Evolutionary conservation across 2,329 filamentous ascomycete genomes (phyloP), one percentile per base, ranked within the genome.

Genomic region (Alternaria solani): DNA sequence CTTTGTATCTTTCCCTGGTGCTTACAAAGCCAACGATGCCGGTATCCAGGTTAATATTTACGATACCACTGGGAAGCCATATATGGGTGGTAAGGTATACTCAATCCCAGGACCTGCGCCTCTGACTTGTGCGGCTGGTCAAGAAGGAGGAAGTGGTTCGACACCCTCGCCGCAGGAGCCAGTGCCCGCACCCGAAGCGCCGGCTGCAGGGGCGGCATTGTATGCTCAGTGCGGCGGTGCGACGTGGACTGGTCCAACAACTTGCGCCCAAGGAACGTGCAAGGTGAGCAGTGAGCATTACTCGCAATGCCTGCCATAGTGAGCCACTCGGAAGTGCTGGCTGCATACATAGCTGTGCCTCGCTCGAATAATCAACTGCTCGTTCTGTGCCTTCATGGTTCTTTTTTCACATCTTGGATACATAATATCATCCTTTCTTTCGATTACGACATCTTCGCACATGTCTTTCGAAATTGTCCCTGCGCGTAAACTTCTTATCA

Each of bases 61-160:
- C 36, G 64, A 69, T 20, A 64, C 42, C 34, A 39, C 32, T 16
- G 63, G 61, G 4, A 18, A 49, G 30, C 61, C 66, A 18, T 66
- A 65, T 42, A 66, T 68, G 57, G 63, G 57, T 14, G 57, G 65
- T 8, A 59, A 63, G 58, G 65, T 70, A 8, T 85, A 85, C 61
- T 79, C 70, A 7, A 79, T 85, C 49, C 83, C 83, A 0, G 83
- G 83, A 0, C 83, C 83, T 39, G 73, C 76, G 5, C 68, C 84
- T 2, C 83, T 85, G 58, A 77, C 71, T 8, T 85, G 83, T 39
- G 48, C 48, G 48, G 34, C 48, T 38, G 48, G 48, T 16, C 23
- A 51, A 20, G 34, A 39, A 25, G 34, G 48, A 18, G 48, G 32
- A 14, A 39, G 32, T 39, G 48, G 48, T 11, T 51, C 48, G 20